Base-by-base conservation (phyloP, 75 land plant genomes). In the Larix kaempferi region DNA sequence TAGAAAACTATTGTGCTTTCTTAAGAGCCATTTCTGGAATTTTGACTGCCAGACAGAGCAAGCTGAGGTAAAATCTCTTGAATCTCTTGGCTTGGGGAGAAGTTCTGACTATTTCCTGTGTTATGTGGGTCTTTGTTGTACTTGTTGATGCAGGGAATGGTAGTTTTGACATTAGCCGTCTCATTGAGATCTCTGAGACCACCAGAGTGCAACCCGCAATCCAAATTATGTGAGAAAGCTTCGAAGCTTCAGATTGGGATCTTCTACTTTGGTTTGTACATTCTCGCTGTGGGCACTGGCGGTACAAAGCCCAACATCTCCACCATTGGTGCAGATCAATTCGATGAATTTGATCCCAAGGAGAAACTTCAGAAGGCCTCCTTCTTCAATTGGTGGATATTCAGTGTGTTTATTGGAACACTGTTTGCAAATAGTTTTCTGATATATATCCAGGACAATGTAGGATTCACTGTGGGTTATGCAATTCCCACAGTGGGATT, bases 111-210 rank as follows among this genome's bases (percentile, higher is more conserved):
- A 78, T 91, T 62, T 87, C 89, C 93, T 15, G 91, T 87, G 0
- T 85, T 89, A 57, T 10, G 89, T 15, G 81, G 81, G 16, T 26
- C 78, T 56, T 56, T 10, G 10, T 56, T 63, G 33, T 1, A 63
- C 6, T 64, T 0, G 29, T 64, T 0, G 29, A 63, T 33, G 39
- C 87, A 91, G 93, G 93, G 93, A 6, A 83, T 89, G 89, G 17
- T 59, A 3, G 12, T 91, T 12, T 78, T 91, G 71, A 89, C 89
- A 13, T 41, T 91, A 8, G 59, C 93, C 19, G 91, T 87, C 0
- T 85, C 91, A 54, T 8, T 91, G n/a, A 79, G 83, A n/a, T 26
- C 78, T 0, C 71, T 91, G 44, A 87, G 78, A 56, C 93, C 93
- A 19, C 86, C 88, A 4, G 17, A 80, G 49, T 93, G 86, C 67